Percentiles rank a stretch among this genome's conserved stretches.
Evolutionary conservation across 2,329 filamentous ascomycete species (phyloP).

Genomic region (Exserohilum turcica): DNA sequence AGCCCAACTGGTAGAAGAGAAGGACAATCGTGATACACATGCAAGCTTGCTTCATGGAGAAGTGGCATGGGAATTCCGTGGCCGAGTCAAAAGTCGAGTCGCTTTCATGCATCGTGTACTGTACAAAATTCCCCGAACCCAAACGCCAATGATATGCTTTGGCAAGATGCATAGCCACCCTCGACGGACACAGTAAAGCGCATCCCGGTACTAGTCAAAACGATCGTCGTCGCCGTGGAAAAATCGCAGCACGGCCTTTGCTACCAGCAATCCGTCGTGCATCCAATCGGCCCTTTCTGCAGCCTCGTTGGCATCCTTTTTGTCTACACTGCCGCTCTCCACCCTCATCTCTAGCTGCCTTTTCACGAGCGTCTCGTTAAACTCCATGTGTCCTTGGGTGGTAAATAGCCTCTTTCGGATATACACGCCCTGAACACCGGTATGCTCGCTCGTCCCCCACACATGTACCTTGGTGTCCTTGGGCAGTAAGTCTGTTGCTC

Average conservation of each 20-base stretch:
- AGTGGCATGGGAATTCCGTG: no score
- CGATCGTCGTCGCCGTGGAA: constrained; percentile 43
- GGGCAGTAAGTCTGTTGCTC: constrained; percentile 29
- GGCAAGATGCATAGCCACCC: no score
- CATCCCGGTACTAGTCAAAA: constrained; percentile 8
- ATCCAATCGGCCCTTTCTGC: constrained; percentile 38
- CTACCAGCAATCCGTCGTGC: constrained; percentile 39
- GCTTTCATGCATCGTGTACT: no score
- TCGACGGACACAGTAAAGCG: neutral
- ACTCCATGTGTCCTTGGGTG: constrained; percentile 55
- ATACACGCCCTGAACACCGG: constrained; percentile 54
- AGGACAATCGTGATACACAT: no score
- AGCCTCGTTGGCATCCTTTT: constrained; percentile 46
- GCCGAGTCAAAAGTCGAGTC: neutral
- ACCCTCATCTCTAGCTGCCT: constrained; percentile 53
- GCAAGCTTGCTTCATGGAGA: no score
- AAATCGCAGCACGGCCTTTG: constrained; percentile 39
- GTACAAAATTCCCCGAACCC: neutral
- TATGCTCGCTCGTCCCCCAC: constrained; percentile 55
- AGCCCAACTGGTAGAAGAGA: no score
- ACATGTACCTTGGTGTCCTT: constrained; percentile 54
- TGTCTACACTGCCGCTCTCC: constrained; percentile 50
- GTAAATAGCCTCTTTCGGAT: constrained; percentile 54
- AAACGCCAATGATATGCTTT: neutral
- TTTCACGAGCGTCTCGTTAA: constrained; percentile 54